Evolutionary conservation across 2,329 filamentous ascomycete species (phyloP), one percentile per base, ranked within the genome.

Genomic region (Alternaria sp.): DNA sequence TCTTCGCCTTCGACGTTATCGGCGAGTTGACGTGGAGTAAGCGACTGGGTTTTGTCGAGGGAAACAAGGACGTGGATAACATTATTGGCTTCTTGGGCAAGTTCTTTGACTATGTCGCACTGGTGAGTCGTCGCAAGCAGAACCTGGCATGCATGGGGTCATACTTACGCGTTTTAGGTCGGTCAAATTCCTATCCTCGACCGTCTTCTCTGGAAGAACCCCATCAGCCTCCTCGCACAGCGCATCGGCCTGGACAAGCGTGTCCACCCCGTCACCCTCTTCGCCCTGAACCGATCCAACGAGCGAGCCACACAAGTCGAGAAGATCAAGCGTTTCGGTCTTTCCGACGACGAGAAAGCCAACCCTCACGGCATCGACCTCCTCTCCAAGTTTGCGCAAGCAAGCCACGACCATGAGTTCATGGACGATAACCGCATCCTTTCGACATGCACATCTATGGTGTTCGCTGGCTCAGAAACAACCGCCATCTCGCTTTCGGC

Each of bases 1-100:
- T 89, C 75, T 93, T 92, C 69, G 92, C 92, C 0, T 94, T 94
- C 72, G 92, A 94, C 74, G 91, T 93, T 13, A 93, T 93, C 65
- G 91, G 91, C 6, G 89, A 92, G 65, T 87, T 93, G 72, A 93
- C 91, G 0, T 93, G 92, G 80, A 89, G 88, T 76, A 92, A 92
- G 76, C 85, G 90, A 0, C 86, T 93, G 61, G 92, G 92, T 0
- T 94, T 94, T 68, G 81, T 94, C 2, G 91, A 94, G 77, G 86
- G 87, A 74, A 90, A 92, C 54, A 85, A 89, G 73, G 92, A 94
- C 66, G 88, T 94, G 12, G 90, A 92, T 65, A 90, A 90, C 0
- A 93, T 93, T 55, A 86, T 93, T 5, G 81, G 78, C 0, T 91
- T 91, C 71, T 78, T 93, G 2, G 83, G 83, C 6, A 85, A 84